phyloP scores from a whole-genome alignment of 2,329 filamentous ascomycete species.

The Rhynchosporium graminicola region DNA sequence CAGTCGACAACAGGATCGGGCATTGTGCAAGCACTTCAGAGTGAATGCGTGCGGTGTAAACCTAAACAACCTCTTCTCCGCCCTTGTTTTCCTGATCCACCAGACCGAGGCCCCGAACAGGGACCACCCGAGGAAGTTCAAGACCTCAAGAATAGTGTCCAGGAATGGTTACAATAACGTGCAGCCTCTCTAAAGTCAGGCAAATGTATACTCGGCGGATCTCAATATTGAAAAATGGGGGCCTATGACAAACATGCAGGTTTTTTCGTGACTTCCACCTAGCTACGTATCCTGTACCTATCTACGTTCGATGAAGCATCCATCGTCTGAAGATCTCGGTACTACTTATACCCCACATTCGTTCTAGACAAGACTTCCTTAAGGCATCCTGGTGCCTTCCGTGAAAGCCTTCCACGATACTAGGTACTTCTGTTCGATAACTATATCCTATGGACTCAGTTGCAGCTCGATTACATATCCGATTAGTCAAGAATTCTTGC shows the following conservation, averaged over 20 bases:
- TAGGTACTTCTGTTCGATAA: not conserved
- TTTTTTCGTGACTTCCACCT: not conserved
- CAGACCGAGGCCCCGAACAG: conserved; percentile 12
- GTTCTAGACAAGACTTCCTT: not conserved
- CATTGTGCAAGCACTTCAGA: not conserved
- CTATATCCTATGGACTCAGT: not conserved
- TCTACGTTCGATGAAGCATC: no score
- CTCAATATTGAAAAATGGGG: not conserved
- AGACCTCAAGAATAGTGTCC: not conserved
- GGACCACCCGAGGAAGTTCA: conserved; percentile 4
- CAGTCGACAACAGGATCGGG: not conserved
- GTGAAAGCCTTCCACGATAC: not conserved
- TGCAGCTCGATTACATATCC: no score
- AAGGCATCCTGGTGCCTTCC: not conserved
- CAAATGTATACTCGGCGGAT: not conserved
- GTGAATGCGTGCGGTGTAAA: conserved; percentile 4
- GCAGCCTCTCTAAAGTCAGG: not conserved
- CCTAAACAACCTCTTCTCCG: conserved; percentile 3
- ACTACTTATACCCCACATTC: no score
- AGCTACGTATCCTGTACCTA: not conserved
- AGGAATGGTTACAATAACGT: not conserved
- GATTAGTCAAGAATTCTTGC: no score
- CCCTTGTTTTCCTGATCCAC: conserved; percentile 3
- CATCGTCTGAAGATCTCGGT: not conserved
- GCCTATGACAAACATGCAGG: no score